Conservation (phyloP, 2,329 filamentous ascomycete species). For the Mollisiaceae sp. region DNA sequence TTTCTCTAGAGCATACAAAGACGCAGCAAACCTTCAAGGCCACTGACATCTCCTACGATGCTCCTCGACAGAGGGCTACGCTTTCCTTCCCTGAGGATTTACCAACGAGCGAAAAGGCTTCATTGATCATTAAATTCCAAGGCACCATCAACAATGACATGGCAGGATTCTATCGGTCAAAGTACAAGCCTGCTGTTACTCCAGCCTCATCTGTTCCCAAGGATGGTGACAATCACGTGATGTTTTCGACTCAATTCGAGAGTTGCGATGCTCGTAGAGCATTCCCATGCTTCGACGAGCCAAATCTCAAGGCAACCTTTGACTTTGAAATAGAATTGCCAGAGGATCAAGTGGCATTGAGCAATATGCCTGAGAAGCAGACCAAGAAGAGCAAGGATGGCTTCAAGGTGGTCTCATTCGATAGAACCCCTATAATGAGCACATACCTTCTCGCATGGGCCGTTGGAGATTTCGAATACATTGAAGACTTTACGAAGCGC, state of each 20-base stretch:
- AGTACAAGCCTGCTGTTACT: conserved; percentile 82
- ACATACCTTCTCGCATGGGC: conserved; percentile 93
- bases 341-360: conserved; percentile 83
- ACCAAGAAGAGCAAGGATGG: conserved; percentile 64
- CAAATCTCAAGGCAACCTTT: conserved; percentile 94
- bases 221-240: conserved; percentile 70
- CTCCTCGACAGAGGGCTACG: conserved; percentile 81
- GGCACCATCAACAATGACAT: conserved; percentile 88
- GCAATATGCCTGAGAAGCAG: conserved; percentile 92
- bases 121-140: conserved; percentile 74
- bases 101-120: conserved; percentile 67
- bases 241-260: conserved; percentile 98
- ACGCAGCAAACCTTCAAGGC: conserved; percentile 60
- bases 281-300: conserved; percentile 98
- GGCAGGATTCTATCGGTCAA: conserved; percentile 92
- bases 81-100: conserved; percentile 78
- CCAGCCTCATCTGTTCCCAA: conserved; percentile 79
- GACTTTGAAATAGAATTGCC: conserved; percentile 93
- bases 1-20: conserved; percentile 63
- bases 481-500: conserved; percentile 88
- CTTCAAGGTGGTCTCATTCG: conserved; percentile 78
- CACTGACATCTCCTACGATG: conserved; percentile 77
- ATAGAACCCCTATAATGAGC: conserved; percentile 87
- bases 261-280: conserved; percentile 92
- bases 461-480: conserved; percentile 94